These are phyloP conservation scores for Fraxinus sp. DNA, from an alignment of 305 asterid species.

Conservation along the genomic window DNA sequence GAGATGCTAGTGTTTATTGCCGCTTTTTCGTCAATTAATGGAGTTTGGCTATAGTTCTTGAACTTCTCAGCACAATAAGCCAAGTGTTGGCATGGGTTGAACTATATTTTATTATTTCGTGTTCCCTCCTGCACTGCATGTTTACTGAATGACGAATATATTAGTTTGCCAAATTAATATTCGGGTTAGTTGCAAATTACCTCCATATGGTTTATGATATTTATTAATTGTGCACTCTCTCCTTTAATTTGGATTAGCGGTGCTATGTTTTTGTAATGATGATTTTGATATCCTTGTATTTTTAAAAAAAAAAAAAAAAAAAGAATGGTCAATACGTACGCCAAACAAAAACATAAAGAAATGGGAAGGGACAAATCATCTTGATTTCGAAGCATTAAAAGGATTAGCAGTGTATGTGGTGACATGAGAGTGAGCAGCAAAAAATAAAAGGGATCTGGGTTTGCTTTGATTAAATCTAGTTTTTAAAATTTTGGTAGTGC, in stretches of 20 bases:
- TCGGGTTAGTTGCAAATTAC: not conserved
- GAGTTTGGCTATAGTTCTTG: not conserved
- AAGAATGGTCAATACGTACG: not conserved
- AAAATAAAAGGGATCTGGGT: not conserved
- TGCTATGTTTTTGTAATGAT: not conserved
- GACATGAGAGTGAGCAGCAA: not conserved
- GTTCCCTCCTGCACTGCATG: not conserved
- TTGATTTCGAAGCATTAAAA: not conserved
- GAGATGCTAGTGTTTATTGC: not conserved
- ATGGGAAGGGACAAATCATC: not conserved
- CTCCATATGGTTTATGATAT: not conserved
- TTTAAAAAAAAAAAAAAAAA: not conserved
- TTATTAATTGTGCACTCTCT: not conserved
- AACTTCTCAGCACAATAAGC: not conserved
- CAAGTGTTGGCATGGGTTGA: not conserved
- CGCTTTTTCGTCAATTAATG: not conserved
- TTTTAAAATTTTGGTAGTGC: not conserved
- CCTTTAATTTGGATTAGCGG: not conserved
- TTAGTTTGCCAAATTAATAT: not conserved
- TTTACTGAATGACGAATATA: not conserved
- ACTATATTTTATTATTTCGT: not conserved
- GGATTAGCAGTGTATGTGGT: not conserved
- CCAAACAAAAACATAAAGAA: not conserved
- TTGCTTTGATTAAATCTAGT: not conserved
- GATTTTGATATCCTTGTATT: not conserved